phyloP scores from a whole-genome alignment of 345 rosid species.

The Jatropha curcas region DNA sequence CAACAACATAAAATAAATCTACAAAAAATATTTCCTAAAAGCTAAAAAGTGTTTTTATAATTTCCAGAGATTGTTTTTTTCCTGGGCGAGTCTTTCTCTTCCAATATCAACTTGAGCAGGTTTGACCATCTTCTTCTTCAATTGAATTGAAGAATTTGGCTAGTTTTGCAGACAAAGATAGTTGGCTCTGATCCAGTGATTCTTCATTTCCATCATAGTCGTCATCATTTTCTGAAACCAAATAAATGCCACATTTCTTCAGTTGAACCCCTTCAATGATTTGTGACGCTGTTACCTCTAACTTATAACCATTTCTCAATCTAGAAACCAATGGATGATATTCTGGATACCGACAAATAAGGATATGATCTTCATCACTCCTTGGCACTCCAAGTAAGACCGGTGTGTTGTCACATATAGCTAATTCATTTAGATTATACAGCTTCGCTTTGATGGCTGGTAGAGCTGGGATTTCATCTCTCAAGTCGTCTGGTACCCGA shows the following conservation, averaged over 20 bases:
- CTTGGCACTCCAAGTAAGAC: constrained; percentile 48
- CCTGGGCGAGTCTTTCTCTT: not conserved
- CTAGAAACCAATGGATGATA: constrained; percentile 32
- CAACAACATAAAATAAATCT: no score
- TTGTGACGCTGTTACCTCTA: constrained; percentile 32
- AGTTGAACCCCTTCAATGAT: constrained; percentile 30
- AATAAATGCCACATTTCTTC: constrained; percentile 45
- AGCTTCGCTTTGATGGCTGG: constrained; percentile 44
- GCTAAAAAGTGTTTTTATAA: no score
- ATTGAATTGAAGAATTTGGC: constrained; percentile 40
- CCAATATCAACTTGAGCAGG: not conserved
- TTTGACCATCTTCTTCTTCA: constrained; percentile 11
- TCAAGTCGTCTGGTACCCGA: constrained; percentile 26
- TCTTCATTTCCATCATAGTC: constrained; percentile 48
- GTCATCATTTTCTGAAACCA: constrained; percentile 48
- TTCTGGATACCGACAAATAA: constrained; percentile 48
- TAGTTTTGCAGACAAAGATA: constrained; percentile 42
- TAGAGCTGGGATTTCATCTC: constrained; percentile 33
- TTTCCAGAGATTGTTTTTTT: no score
- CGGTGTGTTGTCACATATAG: constrained; percentile 13
- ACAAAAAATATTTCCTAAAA: no score
- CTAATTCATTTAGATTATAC: constrained; percentile 7
- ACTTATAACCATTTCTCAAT: constrained; percentile 38
- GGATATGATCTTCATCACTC: constrained; percentile 46
- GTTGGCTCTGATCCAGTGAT: constrained; percentile 36